phyloP scores from a whole-genome alignment of 2,329 filamentous ascomycete genomes.

The Aspergillus quadrilineatus region DNA sequence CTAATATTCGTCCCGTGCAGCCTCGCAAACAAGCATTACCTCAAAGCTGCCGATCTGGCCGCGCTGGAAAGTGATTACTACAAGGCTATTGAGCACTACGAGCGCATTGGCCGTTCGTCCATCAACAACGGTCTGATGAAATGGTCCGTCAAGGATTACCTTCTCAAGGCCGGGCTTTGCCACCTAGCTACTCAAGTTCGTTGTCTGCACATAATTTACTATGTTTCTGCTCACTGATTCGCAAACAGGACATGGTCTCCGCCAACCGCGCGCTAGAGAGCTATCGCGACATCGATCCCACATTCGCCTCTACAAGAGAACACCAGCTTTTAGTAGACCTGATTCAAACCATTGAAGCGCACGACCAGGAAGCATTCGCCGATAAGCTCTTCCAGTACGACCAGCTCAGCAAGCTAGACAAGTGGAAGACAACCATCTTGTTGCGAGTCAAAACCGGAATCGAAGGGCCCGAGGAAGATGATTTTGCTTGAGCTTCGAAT shows the following conservation, averaged over 20 bases:
- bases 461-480: conserved; percentile 69
- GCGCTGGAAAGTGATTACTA: conserved; percentile 81
- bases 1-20: conserved; percentile 42
- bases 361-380: conserved; percentile 78
- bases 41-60: conserved; percentile 86
- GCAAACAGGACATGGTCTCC: conserved; percentile 67
- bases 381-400: conserved; percentile 88
- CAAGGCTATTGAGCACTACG: conserved; percentile 77
- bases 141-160: conserved; percentile 93
- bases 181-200: conserved; percentile 63
- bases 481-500: conserved; percentile 58
- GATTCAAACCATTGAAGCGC: conserved; percentile 69
- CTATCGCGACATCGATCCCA: conserved; percentile 76
- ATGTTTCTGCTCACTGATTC: background rate
- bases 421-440: conserved; percentile 91
- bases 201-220: background rate
- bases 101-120: conserved; percentile 74
- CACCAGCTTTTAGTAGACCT: conserved; percentile 78
- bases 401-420: conserved; percentile 88
- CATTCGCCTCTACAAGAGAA: conserved; percentile 76
- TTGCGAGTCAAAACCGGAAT: conserved; percentile 81
- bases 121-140: conserved; percentile 90
- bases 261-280: conserved; percentile 75
- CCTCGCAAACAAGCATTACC: conserved; percentile 87
- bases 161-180: conserved; percentile 91